Evolutionary conservation across 1,139 yeast species (phyloP).

Genomic region (Candida pseudocylindracea): DNA sequence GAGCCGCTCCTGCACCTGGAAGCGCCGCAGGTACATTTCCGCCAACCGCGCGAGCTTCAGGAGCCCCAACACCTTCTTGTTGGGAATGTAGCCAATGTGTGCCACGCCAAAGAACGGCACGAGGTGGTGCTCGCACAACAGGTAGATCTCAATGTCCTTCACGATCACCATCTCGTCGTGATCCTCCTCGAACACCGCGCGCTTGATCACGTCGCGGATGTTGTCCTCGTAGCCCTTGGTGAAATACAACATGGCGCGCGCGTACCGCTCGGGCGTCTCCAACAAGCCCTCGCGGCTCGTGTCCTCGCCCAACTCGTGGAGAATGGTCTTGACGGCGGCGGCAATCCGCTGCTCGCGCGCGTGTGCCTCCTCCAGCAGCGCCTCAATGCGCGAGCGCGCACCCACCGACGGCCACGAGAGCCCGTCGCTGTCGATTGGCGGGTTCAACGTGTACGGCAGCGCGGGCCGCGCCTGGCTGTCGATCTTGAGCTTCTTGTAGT

Average conservation of each 20-base stretch:
- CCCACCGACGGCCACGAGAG: conserved; percentile 91
- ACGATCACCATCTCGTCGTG: conserved; percentile 99
- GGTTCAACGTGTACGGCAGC: conserved; percentile 61
- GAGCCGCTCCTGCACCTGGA: conserved; percentile 91
- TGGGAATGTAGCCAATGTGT: conserved; percentile 92
- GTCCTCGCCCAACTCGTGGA: conserved; percentile 83
- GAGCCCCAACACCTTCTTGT: conserved; percentile 81
- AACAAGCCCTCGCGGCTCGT: conserved; percentile 68
- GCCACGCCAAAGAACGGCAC: conserved; percentile 96
- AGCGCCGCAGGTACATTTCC: conserved; percentile 86
- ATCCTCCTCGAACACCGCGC: conserved; percentile 94
- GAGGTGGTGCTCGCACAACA: conserved; percentile 90
- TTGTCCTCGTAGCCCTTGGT: conserved; percentile 95
- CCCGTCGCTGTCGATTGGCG: conserved; percentile 81
- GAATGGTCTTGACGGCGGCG: conserved; percentile 60
- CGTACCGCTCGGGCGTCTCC: conserved; percentile 92
- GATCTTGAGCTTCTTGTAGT: too few relatives aligned
- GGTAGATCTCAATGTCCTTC: conserved; percentile 77
- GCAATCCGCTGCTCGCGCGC: conserved; percentile 59
- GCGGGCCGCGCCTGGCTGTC: conserved; percentile 26
- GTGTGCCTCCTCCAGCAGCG: conserved; percentile 34
- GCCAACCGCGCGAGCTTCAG: conserved; percentile 89
- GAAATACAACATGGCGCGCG: conserved; percentile 86
- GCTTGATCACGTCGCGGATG: conserved; percentile 70
- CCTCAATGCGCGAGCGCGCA: conserved; percentile 52